Evolutionary conservation across 73 alveolate species (phyloP).

Genomic region (Uronychia setigera): DNA sequence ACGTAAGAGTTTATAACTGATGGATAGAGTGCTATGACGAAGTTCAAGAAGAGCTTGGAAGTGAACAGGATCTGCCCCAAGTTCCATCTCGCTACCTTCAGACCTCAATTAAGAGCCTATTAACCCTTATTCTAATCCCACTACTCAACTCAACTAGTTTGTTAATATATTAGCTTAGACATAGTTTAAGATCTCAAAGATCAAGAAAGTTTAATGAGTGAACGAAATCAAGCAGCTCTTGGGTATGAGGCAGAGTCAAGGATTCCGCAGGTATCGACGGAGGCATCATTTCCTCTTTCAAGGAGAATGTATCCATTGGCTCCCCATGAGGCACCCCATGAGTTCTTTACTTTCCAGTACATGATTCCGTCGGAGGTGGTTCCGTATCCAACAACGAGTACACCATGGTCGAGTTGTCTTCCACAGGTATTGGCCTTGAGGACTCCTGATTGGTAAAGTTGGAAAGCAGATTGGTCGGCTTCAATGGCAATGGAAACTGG

Average conservation of each 20-base stretch:
- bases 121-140: too few species aligned
- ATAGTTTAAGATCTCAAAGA: too few species aligned
- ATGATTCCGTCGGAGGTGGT: constrained; percentile 27
- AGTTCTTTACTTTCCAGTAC: constrained; percentile 87
- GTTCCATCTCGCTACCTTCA: neutral
- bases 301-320: constrained; percentile 88
- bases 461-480: constrained; percentile 54
- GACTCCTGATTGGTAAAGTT: constrained; percentile 39
- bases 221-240: too few species aligned
- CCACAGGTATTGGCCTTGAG: constrained; percentile 33
- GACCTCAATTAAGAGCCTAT: too few species aligned
- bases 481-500: constrained; percentile 65
- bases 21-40: neutral
- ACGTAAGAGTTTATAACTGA: neutral
- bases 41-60: neutral
- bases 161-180: too few species aligned
- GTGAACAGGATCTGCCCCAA: neutral
- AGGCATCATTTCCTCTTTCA: constrained; percentile 41
- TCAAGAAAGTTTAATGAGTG: too few species aligned
- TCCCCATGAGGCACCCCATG: constrained; percentile 97
- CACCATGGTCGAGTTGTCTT: constrained; percentile 82
- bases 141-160: too few species aligned
- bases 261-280: constrained; percentile 30
- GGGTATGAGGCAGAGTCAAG: constrained; percentile 17
- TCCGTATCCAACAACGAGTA: constrained; percentile 86